Percentiles rank a stretch among this genome's conserved stretches.
These are phyloP conservation scores for Hibiscus tridactylites DNA, from an alignment of 345 rosid genomes.

Conservation along the genomic window DNA sequence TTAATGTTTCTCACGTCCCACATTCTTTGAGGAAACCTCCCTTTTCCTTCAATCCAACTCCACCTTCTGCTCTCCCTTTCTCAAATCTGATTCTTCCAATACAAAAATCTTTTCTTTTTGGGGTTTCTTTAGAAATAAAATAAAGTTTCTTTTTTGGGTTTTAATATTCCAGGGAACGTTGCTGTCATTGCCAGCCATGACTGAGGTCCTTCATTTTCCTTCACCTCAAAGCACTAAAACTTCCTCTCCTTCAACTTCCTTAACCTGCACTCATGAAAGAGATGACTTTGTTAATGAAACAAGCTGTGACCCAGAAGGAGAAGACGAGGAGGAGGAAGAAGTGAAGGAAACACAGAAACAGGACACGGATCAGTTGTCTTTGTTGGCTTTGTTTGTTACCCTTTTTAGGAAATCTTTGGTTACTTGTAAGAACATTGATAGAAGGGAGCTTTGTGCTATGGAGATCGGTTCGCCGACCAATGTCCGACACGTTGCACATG, in stretches of 20 bases:
- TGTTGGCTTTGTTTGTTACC: constrained; percentile 58
- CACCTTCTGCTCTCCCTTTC: background rate
- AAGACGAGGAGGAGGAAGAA: constrained; percentile 11
- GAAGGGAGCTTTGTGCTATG: constrained; percentile 56
- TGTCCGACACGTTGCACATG: constrained; percentile 83
- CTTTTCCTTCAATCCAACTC: constrained; percentile 40
- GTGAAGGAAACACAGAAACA: constrained; percentile 16
- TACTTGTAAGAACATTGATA: constrained; percentile 44
- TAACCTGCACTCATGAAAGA: constrained; percentile 28
- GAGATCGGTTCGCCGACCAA: constrained; percentile 83
- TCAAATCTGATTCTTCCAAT: background rate
- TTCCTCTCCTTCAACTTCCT: constrained; percentile 30
- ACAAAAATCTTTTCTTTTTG: constrained; percentile 4
- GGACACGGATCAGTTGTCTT: constrained; percentile 57
- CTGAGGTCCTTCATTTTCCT: constrained; percentile 71
- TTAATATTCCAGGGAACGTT: constrained; percentile 10
- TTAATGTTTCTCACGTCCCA: constrained; percentile 35
- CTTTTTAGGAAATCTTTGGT: constrained; percentile 66
- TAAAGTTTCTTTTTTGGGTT: constrained; percentile 1
- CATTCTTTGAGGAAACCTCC: constrained; percentile 7
- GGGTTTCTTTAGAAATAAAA: constrained; percentile 7
- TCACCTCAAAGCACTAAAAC: constrained; percentile 37
- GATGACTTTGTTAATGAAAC: constrained; percentile 16
- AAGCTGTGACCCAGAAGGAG: constrained; percentile 11
- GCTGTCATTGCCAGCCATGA: constrained; percentile 45